Conservation (phyloP, 2,329 filamentous ascomycete genomes). For the Gaeumannomyces sp. region DNA sequence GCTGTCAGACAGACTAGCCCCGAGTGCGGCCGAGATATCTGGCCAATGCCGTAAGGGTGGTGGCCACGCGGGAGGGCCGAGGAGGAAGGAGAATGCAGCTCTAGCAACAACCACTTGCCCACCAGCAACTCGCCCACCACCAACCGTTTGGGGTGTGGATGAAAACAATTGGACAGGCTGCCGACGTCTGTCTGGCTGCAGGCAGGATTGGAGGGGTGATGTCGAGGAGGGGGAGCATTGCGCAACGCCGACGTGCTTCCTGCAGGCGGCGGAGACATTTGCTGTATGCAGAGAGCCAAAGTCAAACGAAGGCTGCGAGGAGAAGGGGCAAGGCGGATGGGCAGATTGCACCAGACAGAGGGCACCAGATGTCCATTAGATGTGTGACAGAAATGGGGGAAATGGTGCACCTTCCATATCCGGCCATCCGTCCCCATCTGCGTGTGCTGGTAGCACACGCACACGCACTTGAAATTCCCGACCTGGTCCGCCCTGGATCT, state of each 20-base stretch:
- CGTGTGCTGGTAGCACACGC: too few relatives aligned
- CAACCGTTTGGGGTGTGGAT: background rate
- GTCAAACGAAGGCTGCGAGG: background rate
- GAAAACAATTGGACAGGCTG: background rate
- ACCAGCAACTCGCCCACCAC: background rate
- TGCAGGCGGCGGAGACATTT: background rate
- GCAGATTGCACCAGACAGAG: too few relatives aligned
- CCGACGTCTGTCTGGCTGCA: background rate
- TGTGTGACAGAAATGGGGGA: too few relatives aligned
- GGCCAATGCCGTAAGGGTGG: background rate
- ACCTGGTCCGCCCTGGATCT: background rate
- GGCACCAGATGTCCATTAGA: too few relatives aligned
- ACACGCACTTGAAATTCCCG: too few relatives aligned
- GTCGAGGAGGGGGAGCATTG: background rate
- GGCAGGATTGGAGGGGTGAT: background rate
- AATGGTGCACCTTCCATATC: too few relatives aligned
- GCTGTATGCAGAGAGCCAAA: background rate
- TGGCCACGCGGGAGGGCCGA: background rate
- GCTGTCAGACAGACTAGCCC: background rate
- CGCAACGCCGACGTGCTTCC: background rate
- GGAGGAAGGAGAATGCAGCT: background rate
- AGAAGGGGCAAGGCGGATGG: too few relatives aligned
- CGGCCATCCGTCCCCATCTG: too few relatives aligned
- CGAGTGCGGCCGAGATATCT: background rate
- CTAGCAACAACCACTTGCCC: background rate